Evolutionary conservation across 164 flowering plant species (phyloP).

Genomic region (Cinnamomum micranthum): DNA sequence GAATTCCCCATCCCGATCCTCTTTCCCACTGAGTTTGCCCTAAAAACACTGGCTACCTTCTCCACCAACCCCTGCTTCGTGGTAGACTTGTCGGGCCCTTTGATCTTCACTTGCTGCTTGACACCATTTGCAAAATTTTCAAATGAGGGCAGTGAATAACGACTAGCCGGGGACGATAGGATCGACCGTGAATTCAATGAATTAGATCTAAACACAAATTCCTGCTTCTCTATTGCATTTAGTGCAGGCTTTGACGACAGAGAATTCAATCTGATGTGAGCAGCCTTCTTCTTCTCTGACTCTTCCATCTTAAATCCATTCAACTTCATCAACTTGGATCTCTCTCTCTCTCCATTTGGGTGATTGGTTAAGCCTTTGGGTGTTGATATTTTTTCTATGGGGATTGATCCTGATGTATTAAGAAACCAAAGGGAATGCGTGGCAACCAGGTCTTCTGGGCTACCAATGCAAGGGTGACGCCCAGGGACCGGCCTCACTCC

Average conservation of each 20-base stretch:
- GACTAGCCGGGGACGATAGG: conserved; percentile 88
- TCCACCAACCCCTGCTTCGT: conserved; percentile 33
- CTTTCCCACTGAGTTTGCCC: conserved; percentile 41
- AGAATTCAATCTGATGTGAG: conserved; percentile 53
- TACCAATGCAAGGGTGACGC: conserved; percentile 87
- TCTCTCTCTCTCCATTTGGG: conserved; percentile 28
- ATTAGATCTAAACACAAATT: conserved; percentile 35
- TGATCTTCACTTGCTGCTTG: conserved; percentile 65
- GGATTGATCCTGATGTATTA: conserved; percentile 40
- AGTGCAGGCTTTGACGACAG: conserved; percentile 35
- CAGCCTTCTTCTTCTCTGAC: conserved; percentile 36
- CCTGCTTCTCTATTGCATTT: conserved; percentile 47
- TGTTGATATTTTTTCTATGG: conserved; percentile 32
- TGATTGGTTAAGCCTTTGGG: conserved; percentile 24
- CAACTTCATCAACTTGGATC: conserved; percentile 19
- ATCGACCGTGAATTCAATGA: conserved; percentile 50
- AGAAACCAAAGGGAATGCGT: conserved; percentile 73
- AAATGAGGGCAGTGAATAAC: conserved; percentile 92
- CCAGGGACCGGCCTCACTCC: conserved; percentile 95
- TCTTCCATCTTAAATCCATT: conserved; percentile 37
- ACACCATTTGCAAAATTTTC: conserved; percentile 83
- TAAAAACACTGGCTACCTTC: conserved; percentile 49
- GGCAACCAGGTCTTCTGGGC: conserved; percentile 83
- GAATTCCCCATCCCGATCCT: conserved; percentile 31
- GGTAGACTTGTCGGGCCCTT: conserved; percentile 35